Conservation (phyloP, 768 basidiomycete genomes). For the Tricholoma sp. region DNA sequence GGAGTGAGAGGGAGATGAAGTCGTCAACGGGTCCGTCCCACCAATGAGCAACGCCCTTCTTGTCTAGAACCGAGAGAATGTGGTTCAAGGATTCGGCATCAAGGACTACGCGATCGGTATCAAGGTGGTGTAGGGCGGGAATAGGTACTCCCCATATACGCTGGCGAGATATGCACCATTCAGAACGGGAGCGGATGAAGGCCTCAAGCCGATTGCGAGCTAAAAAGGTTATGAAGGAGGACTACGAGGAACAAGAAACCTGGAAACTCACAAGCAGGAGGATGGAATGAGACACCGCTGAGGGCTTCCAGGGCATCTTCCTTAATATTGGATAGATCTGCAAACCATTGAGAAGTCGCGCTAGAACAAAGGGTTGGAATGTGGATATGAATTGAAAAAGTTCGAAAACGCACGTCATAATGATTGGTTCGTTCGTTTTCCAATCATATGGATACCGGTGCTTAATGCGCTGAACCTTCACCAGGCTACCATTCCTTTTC, state of each 20-base stretch:
- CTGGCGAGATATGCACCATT: conserved; percentile 99
- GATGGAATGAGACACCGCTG: conserved; percentile 67
- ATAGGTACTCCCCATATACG: conserved; percentile 98
- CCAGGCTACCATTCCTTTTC: conserved; percentile 46
- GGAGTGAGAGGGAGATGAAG: conserved; percentile 65
- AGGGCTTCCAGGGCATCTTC: conserved; percentile 66
- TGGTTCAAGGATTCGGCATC: conserved; percentile 60
- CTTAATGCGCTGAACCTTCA: conserved; percentile 65
- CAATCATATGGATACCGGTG: conserved; percentile 97
- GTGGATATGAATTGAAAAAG: neutral
- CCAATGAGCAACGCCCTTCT: conserved; percentile 81
- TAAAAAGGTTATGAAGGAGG: conserved; percentile 23
- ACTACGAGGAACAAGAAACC: neutral
- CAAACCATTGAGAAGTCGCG: conserved; percentile 97
- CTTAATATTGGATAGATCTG: conserved; percentile 84
- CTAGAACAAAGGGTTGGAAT: conserved; percentile 30
- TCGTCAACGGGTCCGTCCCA: conserved; percentile 83
- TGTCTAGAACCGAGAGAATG: conserved; percentile 68
- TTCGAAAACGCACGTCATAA: conserved; percentile 61
- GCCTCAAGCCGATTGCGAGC: conserved; percentile 86
- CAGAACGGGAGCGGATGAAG: conserved; percentile 82
- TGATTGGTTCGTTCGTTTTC: conserved; percentile 91
- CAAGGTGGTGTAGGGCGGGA: conserved; percentile 70
- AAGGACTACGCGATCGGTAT: conserved; percentile 61
- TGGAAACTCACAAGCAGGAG: conserved; percentile 53